Conservation (phyloP, 78 protist genomes). For the Pirum gemmata region DNA sequence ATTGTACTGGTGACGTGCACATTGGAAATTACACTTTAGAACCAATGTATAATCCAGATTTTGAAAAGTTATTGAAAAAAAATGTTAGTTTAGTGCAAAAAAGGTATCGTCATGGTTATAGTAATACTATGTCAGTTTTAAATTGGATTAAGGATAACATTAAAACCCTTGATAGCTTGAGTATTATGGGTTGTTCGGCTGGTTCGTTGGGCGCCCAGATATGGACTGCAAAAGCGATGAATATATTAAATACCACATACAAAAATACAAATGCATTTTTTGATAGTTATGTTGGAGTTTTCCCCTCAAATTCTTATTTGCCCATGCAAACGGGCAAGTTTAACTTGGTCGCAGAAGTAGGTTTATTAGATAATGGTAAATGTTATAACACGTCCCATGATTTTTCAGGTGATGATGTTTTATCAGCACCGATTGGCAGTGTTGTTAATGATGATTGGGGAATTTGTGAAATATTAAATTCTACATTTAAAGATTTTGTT, state of each 20-base stretch:
- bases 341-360: not conserved
- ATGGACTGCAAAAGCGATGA: not conserved
- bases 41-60: too few species aligned
- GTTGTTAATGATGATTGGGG: not conserved
- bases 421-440: not conserved
- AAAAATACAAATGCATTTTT: not conserved
- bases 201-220: not conserved
- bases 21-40: not conserved
- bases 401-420: not conserved
- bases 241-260: not conserved
- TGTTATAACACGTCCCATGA: not conserved
- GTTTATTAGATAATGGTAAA: too few species aligned
- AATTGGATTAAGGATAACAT: not conserved
- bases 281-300: not conserved
- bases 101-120: not conserved
- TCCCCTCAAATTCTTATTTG: not conserved
- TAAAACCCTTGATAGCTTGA: not conserved
- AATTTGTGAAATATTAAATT: not conserved
- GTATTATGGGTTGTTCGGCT: conserved; percentile 10
- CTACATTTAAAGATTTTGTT: not conserved
- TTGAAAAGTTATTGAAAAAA: not conserved
- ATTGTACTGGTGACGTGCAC: not conserved
- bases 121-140: not conserved
- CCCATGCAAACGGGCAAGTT: not conserved
- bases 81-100: too few species aligned